Conservation (phyloP, 352 stramenopile species). For the Phytopythium montanum region DNA sequence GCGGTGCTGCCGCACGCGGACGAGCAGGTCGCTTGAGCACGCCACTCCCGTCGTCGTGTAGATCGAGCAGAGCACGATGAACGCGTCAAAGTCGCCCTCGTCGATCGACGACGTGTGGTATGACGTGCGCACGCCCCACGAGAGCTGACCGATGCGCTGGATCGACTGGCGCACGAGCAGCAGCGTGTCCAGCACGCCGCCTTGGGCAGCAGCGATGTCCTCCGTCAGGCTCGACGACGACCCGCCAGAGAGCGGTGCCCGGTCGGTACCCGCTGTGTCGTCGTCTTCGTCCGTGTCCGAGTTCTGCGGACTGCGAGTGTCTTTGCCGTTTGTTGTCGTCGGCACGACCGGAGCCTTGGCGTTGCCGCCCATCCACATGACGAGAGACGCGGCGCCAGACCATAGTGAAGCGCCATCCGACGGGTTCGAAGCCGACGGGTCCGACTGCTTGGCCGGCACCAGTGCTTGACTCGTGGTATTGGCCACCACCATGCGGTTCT, state of each 20-base stretch:
- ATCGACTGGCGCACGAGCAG: constrained; percentile 84
- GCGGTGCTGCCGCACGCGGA: constrained; percentile 71
- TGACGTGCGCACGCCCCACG: constrained; percentile 80
- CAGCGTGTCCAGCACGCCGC: constrained; percentile 71
- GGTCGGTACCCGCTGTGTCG: constrained; percentile 36
- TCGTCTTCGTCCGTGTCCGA: constrained; percentile 80
- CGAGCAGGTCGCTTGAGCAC: constrained; percentile 65
- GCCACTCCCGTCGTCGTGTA: constrained; percentile 61
- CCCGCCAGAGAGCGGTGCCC: constrained; percentile 42
- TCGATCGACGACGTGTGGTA: constrained; percentile 83
- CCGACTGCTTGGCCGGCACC: constrained; percentile 7
- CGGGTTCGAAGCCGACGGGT: constrained; percentile 1
- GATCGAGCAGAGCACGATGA: constrained; percentile 84
- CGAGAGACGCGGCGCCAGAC: constrained; percentile 39
- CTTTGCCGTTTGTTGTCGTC: constrained; percentile 16
- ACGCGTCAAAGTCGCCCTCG: constrained; percentile 79
- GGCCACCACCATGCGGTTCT: constrained; percentile 42
- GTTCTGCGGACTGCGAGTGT: constrained; percentile 50
- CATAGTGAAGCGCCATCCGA: constrained; percentile 19
- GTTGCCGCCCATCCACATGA: constrained; percentile 58
- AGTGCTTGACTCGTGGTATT: constrained; percentile 19
- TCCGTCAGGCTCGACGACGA: constrained; percentile 52
- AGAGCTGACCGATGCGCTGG: constrained; percentile 77
- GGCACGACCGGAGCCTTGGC: constrained; percentile 33
- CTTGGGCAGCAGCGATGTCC: constrained; percentile 47